Conservation (phyloP, 2,329 filamentous ascomycete species). For the Botrytis paeoniae region DNA sequence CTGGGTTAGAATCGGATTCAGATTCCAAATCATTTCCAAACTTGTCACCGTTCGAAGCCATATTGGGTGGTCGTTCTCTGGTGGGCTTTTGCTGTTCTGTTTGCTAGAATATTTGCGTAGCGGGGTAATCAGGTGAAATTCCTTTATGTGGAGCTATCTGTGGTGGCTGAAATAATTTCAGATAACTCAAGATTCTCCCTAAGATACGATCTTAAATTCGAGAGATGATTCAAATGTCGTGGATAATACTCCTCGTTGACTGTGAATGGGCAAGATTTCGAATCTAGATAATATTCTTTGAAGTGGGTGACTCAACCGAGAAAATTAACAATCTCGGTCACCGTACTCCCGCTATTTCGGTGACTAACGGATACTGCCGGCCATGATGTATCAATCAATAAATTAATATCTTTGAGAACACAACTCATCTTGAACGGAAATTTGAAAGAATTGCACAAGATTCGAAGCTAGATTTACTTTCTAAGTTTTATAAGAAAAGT, state of each 20-base stretch:
- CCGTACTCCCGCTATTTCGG: constrained; percentile 2
- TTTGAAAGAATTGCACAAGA: not conserved
- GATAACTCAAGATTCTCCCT: not conserved
- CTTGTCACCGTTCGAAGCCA: constrained; percentile 54
- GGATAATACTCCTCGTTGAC: constrained; percentile 9
- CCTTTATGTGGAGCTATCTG: constrained; percentile 5
- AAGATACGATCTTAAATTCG: not conserved
- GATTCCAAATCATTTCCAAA: constrained; percentile 71
- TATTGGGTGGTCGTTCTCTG: constrained; percentile 30
- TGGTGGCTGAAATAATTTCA: not conserved
- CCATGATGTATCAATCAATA: not conserved
- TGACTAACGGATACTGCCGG: constrained; percentile 12
- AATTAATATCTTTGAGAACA: not conserved
- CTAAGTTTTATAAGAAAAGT: not conserved
- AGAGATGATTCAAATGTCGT: constrained; percentile 7
- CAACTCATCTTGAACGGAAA: not conserved
- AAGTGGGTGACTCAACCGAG: constrained; percentile 23
- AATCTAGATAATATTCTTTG: constrained; percentile 20
- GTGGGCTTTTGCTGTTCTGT: constrained; percentile 18
- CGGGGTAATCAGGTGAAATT: constrained; percentile 19
- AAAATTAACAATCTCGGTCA: constrained; percentile 12
- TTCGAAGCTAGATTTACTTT: not conserved
- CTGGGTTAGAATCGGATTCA: constrained; percentile 56
- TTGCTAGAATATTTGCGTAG: constrained; percentile 20
- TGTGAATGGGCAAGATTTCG: constrained; percentile 8